Base-by-base conservation (phyloP, 2,329 filamentous ascomycete genomes). In the Tolypocladium sp. region DNA sequence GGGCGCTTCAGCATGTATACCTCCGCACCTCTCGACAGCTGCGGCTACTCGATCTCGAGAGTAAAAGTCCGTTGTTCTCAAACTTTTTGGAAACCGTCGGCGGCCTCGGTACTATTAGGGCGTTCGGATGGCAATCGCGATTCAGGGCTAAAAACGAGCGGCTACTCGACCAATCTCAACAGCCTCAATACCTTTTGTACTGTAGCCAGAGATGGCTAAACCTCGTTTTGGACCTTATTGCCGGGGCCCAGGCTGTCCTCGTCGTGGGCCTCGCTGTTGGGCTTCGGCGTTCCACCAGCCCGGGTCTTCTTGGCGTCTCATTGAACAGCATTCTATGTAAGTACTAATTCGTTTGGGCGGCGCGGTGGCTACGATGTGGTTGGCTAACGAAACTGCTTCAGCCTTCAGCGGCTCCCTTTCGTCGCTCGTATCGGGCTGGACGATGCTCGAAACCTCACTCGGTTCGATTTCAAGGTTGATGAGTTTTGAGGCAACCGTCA, bases 191-290 rank as follows among this genome's bases (percentile, higher is more conserved):
- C 63, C 73, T 83, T 2, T 70, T 85, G 7, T 79, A 75, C 57
- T 77, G 76, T 37, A 75, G 82, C 20, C 82, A 85, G 64, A 73
- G 80, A 44, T 85, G 82, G 82, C 68, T 82, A 0, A 76, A 70
- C 0, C 66, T 83, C 2, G 76, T 80, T 1, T 64, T 83, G 4
- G 77, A 80, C 59, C 63, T 80, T 10, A 68, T 79, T 5, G 74
- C 79, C 2, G 73, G 77, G 0, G 74, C 66, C 3, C 70, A 81
- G 27, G 77, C 78, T 1, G 70, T 76, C 3, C 63, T 79, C 13
- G 63, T 81, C 6, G 74, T 82, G n/a, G 68, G 73, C 15, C 66
- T 80, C 2, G 74, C 77, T 1, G 72, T 79, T 1, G 58, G 46
- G 8, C 53, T 61, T 27, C 54, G 52, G 15, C 49, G 35, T 20